Conservation (phyloP, 2,329 filamentous ascomycete species). For the Botrytis fragariae region DNA sequence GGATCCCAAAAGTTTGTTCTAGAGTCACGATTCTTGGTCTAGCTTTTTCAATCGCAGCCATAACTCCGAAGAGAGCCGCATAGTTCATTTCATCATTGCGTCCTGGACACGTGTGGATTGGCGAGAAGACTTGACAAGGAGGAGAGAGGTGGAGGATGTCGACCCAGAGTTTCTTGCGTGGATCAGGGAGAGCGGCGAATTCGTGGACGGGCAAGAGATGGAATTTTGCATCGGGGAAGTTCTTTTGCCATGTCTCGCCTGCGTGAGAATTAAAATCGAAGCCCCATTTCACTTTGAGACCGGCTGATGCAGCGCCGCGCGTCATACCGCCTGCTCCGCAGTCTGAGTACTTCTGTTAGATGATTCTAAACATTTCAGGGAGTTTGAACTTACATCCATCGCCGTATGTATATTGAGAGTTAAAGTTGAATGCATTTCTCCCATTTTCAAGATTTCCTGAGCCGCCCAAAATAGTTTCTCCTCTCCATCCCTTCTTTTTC, state of each 20-base stretch:
- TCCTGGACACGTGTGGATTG: slow-evolving; percentile 59
- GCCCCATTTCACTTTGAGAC: slow-evolving; percentile 56
- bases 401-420: slow-evolving; percentile 25
- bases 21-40: slow-evolving; percentile 69
- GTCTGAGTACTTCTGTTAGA: slow-evolving; percentile 36
- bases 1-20: slow-evolving; percentile 72
- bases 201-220: slow-evolving; percentile 45
- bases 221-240: slow-evolving; percentile 30
- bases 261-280: slow-evolving; percentile 55
- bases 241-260: slow-evolving; percentile 22
- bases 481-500: slow-evolving; percentile 19
- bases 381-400: slow-evolving; percentile 28
- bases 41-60: slow-evolving; percentile 53
- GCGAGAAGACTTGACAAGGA: slow-evolving; percentile 74
- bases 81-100: slow-evolving; percentile 66
- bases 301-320: slow-evolving; percentile 57
- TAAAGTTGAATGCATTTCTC: neutral
- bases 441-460: neutral
- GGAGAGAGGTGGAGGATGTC: slow-evolving; percentile 74
- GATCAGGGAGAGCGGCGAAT: slow-evolving; percentile 43
- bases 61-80: slow-evolving; percentile 52
- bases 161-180: slow-evolving; percentile 40
- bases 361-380: neutral
- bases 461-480: slow-evolving; percentile 20
- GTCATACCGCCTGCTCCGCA: slow-evolving; percentile 71